Evolutionary conservation across 2,329 filamentous ascomycete species (phyloP), one percentile per base, ranked within the genome.

Genomic region (Pseudodiploospora longispora): DNA sequence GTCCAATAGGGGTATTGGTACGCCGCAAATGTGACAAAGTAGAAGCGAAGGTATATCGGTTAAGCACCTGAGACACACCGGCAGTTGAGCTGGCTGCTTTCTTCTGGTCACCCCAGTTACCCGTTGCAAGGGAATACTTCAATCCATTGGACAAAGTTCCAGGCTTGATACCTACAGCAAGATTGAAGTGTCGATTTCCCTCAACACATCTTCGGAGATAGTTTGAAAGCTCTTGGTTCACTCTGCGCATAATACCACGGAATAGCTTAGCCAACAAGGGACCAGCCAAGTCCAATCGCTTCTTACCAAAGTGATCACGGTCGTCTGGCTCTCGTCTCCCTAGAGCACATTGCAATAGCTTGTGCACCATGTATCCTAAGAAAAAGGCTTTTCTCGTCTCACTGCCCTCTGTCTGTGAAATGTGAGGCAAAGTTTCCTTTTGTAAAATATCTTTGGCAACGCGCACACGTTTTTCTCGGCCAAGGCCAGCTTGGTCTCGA

Each of bases 61-160:
- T 98, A 59, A 98, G 70, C 68, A 98, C 94, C 68, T 98, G 93
- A 39, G 91, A 97, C 38, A 98, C 93, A 75, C 93, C 94, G 38
- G 93, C 93, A 52, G 94, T 97, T 1, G 90, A 87, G 55, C 85
- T 91, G 56, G 87, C 86, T 19, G 93, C 90, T 72, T 97, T 98
- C 77, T 97, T 98, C 71, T 98, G 93, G 54, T 98, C 93, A 59
- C 93, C 94, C 94, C 93, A 98, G 68, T 98, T 98, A 53, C 93
- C 93, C 10, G 93, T 98, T 28, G 93, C 91, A 50, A 98, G 74
- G 42, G 93, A 96, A 67, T 98, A 98, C 62, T 96, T 95, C 53
- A 98, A 70, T 40, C 91, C 93, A 60, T 93, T 94, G 19, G 90
- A 95, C 53, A 98, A 76, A 19, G 93, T 95, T 50, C 82, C 85